Evolutionary conservation across 1,284 basidiomycete genomes (phyloP), one percentile per base, ranked within the genome.

Genomic region (Microbotryum intermedium): DNA sequence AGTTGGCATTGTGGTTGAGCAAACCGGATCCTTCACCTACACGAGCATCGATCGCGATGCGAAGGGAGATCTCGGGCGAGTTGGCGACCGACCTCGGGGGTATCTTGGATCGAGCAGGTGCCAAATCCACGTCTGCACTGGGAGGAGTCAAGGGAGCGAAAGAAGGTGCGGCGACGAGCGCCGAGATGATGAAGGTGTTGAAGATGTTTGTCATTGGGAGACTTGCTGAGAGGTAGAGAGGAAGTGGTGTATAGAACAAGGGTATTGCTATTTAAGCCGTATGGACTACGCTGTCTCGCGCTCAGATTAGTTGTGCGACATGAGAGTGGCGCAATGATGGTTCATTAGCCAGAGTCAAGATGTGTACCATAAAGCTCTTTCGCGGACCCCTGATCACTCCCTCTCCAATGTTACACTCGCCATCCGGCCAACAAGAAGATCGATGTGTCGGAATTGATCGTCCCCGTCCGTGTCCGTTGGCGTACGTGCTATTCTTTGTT

Each of bases 1-100:
- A 91, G 70, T 80, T 91, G 30, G 83, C 81, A 9, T 80, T 86
- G 77, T 87, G 86, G 80, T 55, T 67, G 9, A 39, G 44, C 20
- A 50, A 45, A 28, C 34, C 51, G 18, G 50, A 45, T 13, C 30
- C 50, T 44, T 26, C 42, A 34, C 16, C n/a, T 21, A 28, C 49
- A 30, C 42, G 53, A 47, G 51, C 47, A n/a, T 53, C 39, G 44
- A 54, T 42, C 16, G 52, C 47, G 57, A 61, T 58, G 65, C 76
- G 84, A 65, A 76, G 85, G 66, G 84, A 86, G 0, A 84, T 87
- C 81, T 83, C 84, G 16, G 83, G 53, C 9, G n/a, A 23, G 7
- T 21, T 54, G 53, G 53, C 25, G 34, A 44, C 34, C 52, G 52
- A 53, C n/a, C 69, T 90, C 58, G 82, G 83, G 68, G 77, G 80